Percentiles rank a stretch among this genome's conserved stretches.
These are phyloP conservation scores for Euphorbia schlechtendalii DNA, from an alignment of 441 rosid species.

Conservation along the genomic window DNA sequence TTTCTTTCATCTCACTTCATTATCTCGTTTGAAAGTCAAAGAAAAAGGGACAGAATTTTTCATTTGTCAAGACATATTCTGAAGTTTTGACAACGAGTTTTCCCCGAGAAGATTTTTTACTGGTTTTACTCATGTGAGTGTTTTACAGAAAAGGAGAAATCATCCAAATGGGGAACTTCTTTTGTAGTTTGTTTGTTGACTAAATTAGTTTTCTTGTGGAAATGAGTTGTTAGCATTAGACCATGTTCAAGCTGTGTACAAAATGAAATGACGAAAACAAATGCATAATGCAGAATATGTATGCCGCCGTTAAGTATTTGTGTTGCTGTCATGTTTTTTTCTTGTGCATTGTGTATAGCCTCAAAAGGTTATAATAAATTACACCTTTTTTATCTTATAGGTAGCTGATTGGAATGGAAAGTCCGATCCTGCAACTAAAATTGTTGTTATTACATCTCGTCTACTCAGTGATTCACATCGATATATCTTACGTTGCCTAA, in stretches of 20 bases:
- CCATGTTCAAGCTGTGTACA: neutral
- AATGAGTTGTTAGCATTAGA: neutral
- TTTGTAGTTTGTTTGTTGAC: neutral
- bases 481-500: constrained; percentile 71
- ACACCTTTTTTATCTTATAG: constrained; percentile 25
- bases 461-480: constrained; percentile 89
- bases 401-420: constrained; percentile 67
- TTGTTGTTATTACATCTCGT: constrained; percentile 73
- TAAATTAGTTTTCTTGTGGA: neutral
- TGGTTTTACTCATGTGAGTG: neutral
- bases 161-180: neutral
- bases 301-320: neutral
- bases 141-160: neutral
- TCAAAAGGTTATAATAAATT: constrained; percentile 14
- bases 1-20: neutral
- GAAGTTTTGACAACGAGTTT: neutral
- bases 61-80: neutral
- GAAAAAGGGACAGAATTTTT: neutral
- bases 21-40: neutral
- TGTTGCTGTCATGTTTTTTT: neutral
- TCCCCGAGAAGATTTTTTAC: neutral
- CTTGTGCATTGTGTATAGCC: constrained; percentile 9
- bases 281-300: neutral
- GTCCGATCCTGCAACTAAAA: constrained; percentile 35
- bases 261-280: neutral